Conservation (phyloP, 805 yeast genomes). For the Diddensiella transvaalensis region DNA sequence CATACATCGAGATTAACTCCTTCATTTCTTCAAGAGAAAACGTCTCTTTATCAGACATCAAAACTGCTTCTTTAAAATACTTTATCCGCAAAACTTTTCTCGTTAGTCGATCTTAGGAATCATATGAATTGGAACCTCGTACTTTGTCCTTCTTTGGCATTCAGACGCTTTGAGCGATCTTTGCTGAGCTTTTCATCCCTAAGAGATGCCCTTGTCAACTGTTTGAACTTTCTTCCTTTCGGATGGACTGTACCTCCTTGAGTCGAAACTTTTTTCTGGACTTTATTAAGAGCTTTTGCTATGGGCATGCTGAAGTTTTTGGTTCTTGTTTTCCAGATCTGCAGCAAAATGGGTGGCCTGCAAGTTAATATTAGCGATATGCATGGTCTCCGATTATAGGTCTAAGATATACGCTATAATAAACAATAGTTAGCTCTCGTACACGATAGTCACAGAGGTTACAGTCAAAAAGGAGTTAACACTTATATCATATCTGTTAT, state of each 20-base stretch:
- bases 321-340: not conserved
- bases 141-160: constrained; percentile 41
- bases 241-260: constrained; percentile 69
- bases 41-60: constrained; percentile 36
- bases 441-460: no score
- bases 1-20: constrained; percentile 52
- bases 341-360: not conserved
- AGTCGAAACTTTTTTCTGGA: constrained; percentile 55
- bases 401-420: no score
- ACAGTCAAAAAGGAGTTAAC: no score
- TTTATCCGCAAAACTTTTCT: constrained; percentile 49
- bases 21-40: constrained; percentile 60
- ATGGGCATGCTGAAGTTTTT: constrained; percentile 68
- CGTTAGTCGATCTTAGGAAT: not conserved
- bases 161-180: constrained; percentile 51
- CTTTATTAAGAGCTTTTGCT: constrained; percentile 63
- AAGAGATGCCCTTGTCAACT: constrained; percentile 78
- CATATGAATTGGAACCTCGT: constrained; percentile 10
- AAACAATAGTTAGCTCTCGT: no score
- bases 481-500: no score
- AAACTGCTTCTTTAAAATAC: constrained; percentile 59
- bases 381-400: no score
- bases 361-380: not conserved
- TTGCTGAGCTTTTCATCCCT: constrained; percentile 69
- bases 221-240: constrained; percentile 83